phyloP scores from a whole-genome alignment of 352 stramenopile species.

The Phytophthora pinifolia region DNA sequence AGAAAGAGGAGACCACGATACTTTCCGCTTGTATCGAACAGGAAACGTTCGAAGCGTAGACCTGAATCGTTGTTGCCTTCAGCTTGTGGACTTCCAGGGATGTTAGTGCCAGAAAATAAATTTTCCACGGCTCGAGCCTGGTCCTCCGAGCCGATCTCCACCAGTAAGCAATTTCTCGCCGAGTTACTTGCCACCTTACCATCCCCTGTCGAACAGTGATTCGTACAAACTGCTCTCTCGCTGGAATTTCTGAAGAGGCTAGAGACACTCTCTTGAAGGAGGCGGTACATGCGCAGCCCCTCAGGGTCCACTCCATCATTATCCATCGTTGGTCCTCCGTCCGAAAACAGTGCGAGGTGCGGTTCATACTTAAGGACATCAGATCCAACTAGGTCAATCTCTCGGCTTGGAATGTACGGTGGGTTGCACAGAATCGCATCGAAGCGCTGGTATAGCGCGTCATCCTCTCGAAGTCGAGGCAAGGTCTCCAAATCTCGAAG shows the following conservation, averaged over 20 bases:
- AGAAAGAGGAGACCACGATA: constrained; percentile 46
- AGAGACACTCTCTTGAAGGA: constrained; percentile 33
- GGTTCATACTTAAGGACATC: constrained; percentile 72
- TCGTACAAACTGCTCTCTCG: not conserved
- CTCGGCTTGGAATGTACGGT: constrained; percentile 63
- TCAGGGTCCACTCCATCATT: constrained; percentile 19
- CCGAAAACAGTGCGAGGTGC: constrained; percentile 71
- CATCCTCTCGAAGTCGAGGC: constrained; percentile 9
- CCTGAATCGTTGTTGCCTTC: not conserved
- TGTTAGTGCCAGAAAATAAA: constrained; percentile 32
- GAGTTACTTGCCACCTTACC: not conserved
- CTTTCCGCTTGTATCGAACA: constrained; percentile 41
- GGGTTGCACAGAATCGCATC: constrained; percentile 78
- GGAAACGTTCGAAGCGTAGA: constrained; percentile 34
- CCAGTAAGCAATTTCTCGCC: constrained; percentile 30
- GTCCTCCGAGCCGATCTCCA: constrained; percentile 61
- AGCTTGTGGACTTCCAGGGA: not conserved
- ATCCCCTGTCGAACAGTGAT: not conserved
- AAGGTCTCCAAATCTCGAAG: constrained; percentile 31
- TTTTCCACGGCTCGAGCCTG: constrained; percentile 47
- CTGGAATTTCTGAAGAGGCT: constrained; percentile 30
- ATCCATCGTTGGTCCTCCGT: constrained; percentile 25
- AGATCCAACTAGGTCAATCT: constrained; percentile 52
- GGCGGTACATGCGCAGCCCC: constrained; percentile 57
- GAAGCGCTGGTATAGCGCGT: constrained; percentile 41